Base-by-base conservation (phyloP, 192 early-diverging fungal genomes). In the Jimgerdemannia lactiflua region DNA sequence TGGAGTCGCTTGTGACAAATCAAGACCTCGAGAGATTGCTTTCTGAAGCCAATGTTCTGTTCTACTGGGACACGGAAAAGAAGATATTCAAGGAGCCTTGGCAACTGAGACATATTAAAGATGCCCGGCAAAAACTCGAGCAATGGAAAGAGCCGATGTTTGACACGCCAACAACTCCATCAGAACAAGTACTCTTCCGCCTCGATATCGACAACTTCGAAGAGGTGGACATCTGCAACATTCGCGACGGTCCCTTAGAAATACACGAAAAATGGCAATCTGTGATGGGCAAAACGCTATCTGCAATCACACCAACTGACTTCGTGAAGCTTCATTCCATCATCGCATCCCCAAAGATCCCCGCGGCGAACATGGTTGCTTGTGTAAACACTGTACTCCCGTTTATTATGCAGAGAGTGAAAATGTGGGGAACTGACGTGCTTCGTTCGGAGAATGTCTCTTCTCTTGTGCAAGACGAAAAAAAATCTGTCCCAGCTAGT, bases 371-470 rank as follows among this genome's bases (percentile, higher is more conserved):
- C 19, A 69, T 9, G 39, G 39, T 19, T 11, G 43, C 4, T 19
- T 64, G 42, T 70, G 74, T 75, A 8, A 19, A 4, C 4, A 4
- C 17, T 39, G 67, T 59, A 70, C 74, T 75, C 41, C 74, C 69
- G 10, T 75, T 70, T 43, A 42, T 75, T 20, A 29, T 19, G 3
- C 74, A 75, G 29, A 75, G 69, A 67, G 74, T 75, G 39, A 75
- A 75, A 43, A 75, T 75, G 74, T 75, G 74, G 74, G 67, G 67
- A 1, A 41, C 7, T 70, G 42, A 75, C 64, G 43, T 70, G 40
- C 68, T 75, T 75, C 67, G n/a, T 70, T 64, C 74, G 70, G 68
- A 75, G 63, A 75, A 44, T 71, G 29, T 75, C 44, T 40, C 17
- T 59, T 0, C 49, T 14, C 49, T 59, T 59, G 49, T 59, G 49